A percentile compares a stretch with the other conserved stretches of the same genome.
Conservation (phyloP, 2,329 filamentous ascomycete species). For the Nemania sp. region DNA sequence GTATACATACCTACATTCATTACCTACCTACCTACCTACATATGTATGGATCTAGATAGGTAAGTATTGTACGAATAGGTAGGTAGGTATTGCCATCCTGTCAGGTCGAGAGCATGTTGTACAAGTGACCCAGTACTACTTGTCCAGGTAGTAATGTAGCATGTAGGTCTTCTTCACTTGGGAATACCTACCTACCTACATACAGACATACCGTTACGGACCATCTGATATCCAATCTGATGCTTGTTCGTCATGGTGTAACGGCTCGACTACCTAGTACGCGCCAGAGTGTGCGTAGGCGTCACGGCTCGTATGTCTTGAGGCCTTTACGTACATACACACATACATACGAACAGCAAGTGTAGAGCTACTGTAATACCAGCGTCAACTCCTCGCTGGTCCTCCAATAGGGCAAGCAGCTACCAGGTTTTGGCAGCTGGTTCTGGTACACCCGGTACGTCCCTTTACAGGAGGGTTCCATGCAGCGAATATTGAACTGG, state of each 20-base stretch:
- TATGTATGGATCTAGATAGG: conserved; percentile 22
- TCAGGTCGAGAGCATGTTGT: conserved; percentile 13
- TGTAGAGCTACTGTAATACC: conserved; percentile 25
- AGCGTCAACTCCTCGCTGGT: conserved; percentile 29
- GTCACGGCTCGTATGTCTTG: conserved; percentile 26
- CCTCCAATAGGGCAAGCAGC: conserved; percentile 34
- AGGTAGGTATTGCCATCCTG: conserved; percentile 17
- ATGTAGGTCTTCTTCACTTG: neutral
- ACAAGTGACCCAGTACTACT: conserved; percentile 11
- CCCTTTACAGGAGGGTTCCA: conserved; percentile 35
- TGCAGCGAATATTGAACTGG: conserved; percentile 41
- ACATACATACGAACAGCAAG: too few species aligned
- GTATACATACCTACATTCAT: neutral
- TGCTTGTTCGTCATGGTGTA: conserved; percentile 22
- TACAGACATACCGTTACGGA: too few species aligned
- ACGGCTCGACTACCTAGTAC: conserved; percentile 31
- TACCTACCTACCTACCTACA: neutral
- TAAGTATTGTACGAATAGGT: neutral
- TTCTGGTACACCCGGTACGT: conserved; percentile 31
- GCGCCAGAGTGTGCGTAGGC: conserved; percentile 18
- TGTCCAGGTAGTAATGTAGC: neutral
- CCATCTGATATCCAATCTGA: conserved; percentile 19
- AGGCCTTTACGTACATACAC: conserved; percentile 2
- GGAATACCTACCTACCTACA: neutral
- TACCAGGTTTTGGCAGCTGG: conserved; percentile 31